Evolutionary conservation across 1,284 basidiomycete genomes (phyloP).

Genomic region (Ustilago trichophora): DNA sequence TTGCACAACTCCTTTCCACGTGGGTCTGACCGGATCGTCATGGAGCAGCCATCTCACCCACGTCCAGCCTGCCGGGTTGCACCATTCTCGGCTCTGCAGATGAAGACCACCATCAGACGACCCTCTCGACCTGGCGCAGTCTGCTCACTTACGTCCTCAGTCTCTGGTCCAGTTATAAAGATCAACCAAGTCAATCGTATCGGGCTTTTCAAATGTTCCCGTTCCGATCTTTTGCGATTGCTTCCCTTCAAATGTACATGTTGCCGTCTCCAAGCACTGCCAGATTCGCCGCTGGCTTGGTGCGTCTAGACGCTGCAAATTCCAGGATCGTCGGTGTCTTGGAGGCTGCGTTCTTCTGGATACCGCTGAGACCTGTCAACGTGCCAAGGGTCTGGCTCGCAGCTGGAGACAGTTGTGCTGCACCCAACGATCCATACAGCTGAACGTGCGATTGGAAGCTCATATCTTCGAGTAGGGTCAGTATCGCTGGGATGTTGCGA

Average conservation of each 20-base stretch:
- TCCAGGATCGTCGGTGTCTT: constrained; percentile 9
- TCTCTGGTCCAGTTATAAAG: too few species aligned
- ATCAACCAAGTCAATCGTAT: too few species aligned
- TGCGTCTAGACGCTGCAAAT: constrained; percentile 23
- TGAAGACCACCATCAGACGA: too few species aligned
- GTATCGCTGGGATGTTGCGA: constrained; percentile 9
- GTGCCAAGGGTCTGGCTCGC: constrained; percentile 4
- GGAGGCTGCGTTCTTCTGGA: neutral
- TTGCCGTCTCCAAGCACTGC: constrained; percentile 40
- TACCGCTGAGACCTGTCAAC: constrained; percentile 13
- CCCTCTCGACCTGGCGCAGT: neutral
- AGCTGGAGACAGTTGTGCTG: constrained; percentile 5
- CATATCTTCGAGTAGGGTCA: constrained; percentile 31
- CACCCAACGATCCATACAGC: constrained; percentile 29
- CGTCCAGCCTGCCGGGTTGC: too few species aligned
- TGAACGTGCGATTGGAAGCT: constrained; percentile 38
- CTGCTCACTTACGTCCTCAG: neutral
- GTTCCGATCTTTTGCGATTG: neutral
- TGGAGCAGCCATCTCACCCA: neutral
- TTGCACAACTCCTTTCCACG: constrained; percentile 1
- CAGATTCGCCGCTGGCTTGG: constrained; percentile 23
- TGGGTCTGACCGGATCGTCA: constrained; percentile 5
- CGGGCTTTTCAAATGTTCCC: too few species aligned
- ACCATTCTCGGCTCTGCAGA: too few species aligned
- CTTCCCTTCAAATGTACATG: constrained; percentile 44